These are phyloP conservation scores for Fraxinus baroniana DNA, from an alignment of 305 asterid genomes.

Conservation along the genomic window DNA sequence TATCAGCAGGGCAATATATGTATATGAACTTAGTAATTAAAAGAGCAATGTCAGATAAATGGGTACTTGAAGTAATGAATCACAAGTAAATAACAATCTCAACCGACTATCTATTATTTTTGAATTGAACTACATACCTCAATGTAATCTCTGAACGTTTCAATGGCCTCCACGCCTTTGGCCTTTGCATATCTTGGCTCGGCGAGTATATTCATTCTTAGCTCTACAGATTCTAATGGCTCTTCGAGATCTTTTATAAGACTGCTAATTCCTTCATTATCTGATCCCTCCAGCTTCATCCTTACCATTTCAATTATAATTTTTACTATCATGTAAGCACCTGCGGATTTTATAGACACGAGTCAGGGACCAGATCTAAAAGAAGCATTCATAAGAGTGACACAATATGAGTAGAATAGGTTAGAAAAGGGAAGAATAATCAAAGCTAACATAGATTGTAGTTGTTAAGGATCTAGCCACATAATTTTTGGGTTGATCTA, in stretches of 20 bases:
- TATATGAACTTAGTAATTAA: not conserved
- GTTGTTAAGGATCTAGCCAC: not conserved
- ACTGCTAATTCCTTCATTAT: constrained; percentile 67
- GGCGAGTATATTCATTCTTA: constrained; percentile 61
- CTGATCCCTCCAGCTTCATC: constrained; percentile 77
- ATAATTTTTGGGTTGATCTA: not conserved
- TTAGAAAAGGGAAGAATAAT: not conserved
- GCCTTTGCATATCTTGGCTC: constrained; percentile 78
- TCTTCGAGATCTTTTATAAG: constrained; percentile 73
- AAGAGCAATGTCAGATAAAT: not conserved
- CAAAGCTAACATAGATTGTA: not conserved
- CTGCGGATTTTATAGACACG: constrained; percentile 26
- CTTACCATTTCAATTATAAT: constrained; percentile 86
- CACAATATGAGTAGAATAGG: not conserved
- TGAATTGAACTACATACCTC: constrained; percentile 39
- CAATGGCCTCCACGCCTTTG: constrained; percentile 65
- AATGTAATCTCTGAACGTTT: constrained; percentile 56
- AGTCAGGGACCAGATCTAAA: not conserved
- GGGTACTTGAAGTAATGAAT: not conserved
- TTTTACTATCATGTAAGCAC: constrained; percentile 90
- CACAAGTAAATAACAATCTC: not conserved
- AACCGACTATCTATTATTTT: not conserved
- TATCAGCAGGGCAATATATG: not conserved
- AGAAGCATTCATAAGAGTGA: not conserved
- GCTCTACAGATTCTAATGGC: constrained; percentile 76